Base-by-base conservation (phyloP, 345 rosid species). In the Populus simonii region DNA sequence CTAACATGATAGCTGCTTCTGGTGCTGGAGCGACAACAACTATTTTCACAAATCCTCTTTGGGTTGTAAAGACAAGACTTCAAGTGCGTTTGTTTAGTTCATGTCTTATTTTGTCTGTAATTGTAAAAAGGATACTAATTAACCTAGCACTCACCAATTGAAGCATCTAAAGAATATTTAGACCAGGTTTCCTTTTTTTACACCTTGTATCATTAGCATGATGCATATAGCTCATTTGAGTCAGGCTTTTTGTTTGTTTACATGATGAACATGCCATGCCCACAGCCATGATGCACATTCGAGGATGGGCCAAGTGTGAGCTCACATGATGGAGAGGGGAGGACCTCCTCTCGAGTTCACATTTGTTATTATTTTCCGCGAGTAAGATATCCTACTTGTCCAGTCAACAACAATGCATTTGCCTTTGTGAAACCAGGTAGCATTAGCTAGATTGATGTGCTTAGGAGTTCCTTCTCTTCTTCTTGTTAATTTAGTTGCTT, bases 41-140 rank as follows among this genome's bases (percentile, higher is more conserved):
- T 22, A 86, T 91, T 71, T 87, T 82, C 61, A 93, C 94, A 9
- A 93, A 92, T 83, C 96, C 98, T 81, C 94, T 92, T 79, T 94
- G 98, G 98, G 98, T 92, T 85, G 98, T 93, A 77, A 93, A 93
- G 89, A 92, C 96, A 77, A 85, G 98, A 82, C 93, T 90, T 77
- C 98, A 94, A 85, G 95, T 94, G 73, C 2, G 87, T 80, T 31
- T 72, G 13, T 41, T 69, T 38, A 36, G 35, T 68, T 67, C 39
- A 39, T 38, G 8, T 55, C 36, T 35, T 71, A 16, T 67, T 29
- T 73, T 81, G 16, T 66, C 7, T 71, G 39, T 61, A 41, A 49
- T 47, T 22, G 25, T 55, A 53, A 61, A 67, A 51, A n/a, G 8
- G n/a, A 41, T 17, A 66, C 45, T 55, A 55, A 25, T 63, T 49